Conservation (phyloP, 225 moss, liverwort and hornwort genomes). For the Polytrichum formosum region DNA sequence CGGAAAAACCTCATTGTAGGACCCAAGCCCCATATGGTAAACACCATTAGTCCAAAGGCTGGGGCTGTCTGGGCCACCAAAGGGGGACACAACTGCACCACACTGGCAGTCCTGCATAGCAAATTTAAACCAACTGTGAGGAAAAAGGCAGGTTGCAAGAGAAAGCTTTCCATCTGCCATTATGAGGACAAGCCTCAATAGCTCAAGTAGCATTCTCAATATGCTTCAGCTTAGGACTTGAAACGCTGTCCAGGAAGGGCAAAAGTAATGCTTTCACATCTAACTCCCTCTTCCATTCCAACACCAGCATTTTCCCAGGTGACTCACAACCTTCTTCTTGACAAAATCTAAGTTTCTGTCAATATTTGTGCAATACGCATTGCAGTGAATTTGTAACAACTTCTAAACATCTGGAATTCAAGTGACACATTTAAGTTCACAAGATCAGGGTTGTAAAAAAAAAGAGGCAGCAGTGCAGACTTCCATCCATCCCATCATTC, state of each 20-base stretch:
- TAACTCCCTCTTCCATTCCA: neutral
- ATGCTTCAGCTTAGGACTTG: neutral
- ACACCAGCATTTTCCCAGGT: neutral
- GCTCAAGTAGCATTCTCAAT: neutral
- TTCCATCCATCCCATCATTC: neutral
- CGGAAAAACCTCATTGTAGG: conserved; percentile 59
- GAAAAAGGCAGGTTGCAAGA: conserved; percentile 14
- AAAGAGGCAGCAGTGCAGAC: neutral
- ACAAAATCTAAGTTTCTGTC: too few species aligned
- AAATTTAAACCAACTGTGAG: conserved; percentile 18
- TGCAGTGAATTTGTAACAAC: neutral
- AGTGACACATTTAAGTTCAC: neutral
- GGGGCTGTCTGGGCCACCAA: conserved; percentile 63
- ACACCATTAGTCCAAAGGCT: conserved; percentile 60
- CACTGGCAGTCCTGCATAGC: conserved; percentile 29
- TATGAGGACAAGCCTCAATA: neutral
- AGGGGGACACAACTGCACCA: conserved; percentile 60
- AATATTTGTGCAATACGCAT: too few species aligned
- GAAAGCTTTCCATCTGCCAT: neutral
- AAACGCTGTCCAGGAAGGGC: neutral
- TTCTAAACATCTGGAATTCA: neutral
- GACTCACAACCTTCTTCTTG: neutral
- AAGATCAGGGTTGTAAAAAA: too few species aligned
- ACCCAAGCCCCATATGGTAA: conserved; percentile 74
- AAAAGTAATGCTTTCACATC: neutral